Evolutionary conservation across 305 asterid species (phyloP).

Genomic region (Fraxinus ornus): DNA sequence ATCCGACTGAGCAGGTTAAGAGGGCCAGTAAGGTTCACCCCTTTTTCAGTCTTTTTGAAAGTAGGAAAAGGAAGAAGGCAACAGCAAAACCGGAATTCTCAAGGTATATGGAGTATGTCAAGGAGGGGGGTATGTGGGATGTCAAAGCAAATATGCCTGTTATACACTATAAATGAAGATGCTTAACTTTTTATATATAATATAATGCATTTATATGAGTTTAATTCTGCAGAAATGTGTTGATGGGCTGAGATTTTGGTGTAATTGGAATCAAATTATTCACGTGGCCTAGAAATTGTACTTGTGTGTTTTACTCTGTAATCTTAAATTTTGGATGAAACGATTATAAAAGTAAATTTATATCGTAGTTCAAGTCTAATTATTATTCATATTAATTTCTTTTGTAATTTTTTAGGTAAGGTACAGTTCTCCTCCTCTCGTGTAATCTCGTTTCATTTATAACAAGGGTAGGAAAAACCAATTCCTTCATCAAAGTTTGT

Average conservation of each 20-base stretch:
- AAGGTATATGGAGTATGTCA: slow-evolving; percentile 66
- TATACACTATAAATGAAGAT: background rate
- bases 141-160: slow-evolving; percentile 1
- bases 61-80: slow-evolving; percentile 45
- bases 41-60: slow-evolving; percentile 49
- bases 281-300: background rate
- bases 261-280: background rate
- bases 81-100: slow-evolving; percentile 76
- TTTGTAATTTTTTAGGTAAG: too few relatives aligned
- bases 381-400: too few relatives aligned
- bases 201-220: too few relatives aligned
- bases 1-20: slow-evolving; percentile 37
- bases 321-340: background rate
- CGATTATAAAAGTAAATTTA: too few relatives aligned
- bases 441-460: too few relatives aligned
- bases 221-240: background rate
- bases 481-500: too few relatives aligned
- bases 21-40: slow-evolving; percentile 70
- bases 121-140: slow-evolving; percentile 57
- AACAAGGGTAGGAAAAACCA: too few relatives aligned
- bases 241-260: background rate
- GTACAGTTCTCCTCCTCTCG: too few relatives aligned
- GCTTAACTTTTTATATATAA: too few relatives aligned
- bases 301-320: background rate
- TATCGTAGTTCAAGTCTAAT: background rate